These are phyloP conservation scores for Populus simonii DNA, from an alignment of 345 rosid species.

Conservation along the genomic window DNA sequence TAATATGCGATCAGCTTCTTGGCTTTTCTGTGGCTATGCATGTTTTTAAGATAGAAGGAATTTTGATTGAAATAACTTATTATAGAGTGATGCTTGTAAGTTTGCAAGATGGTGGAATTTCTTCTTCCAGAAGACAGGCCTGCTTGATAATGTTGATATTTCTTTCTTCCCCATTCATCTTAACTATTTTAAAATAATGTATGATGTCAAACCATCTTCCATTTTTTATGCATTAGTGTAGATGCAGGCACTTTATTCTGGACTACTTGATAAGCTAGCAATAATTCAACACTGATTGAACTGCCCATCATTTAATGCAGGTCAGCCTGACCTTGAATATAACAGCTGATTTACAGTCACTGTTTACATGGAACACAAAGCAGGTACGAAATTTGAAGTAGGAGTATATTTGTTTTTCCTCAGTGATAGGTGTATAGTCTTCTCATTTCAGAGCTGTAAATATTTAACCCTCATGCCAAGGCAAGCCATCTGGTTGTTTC, in stretches of 20 bases:
- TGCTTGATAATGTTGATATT: not conserved
- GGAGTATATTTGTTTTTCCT: not conserved
- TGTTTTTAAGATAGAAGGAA: not conserved
- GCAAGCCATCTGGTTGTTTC: not conserved
- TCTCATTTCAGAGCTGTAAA: not conserved
- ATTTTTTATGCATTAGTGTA: not conserved
- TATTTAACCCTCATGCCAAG: not conserved
- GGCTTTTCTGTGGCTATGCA: not conserved
- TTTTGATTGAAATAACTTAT: not conserved
- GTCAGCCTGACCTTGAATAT: slow-evolving; percentile 88
- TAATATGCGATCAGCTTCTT: not conserved
- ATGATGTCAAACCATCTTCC: not conserved
- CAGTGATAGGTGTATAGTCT: not conserved
- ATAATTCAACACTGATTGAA: not conserved
- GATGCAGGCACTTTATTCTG: not conserved
- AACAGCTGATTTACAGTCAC: slow-evolving; percentile 76
- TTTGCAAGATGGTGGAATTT: not conserved
- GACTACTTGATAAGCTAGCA: not conserved
- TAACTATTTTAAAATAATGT: not conserved
- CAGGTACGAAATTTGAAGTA: slow-evolving; percentile 50
- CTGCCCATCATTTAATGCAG: slow-evolving; percentile 36
- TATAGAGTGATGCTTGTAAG: not conserved
- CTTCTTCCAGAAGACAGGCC: not conserved
- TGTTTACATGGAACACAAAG: slow-evolving; percentile 97
- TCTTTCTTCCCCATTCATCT: not conserved